Percentiles rank a stretch among this genome's conserved stretches.
Evolutionary conservation across 441 rosid genomes (phyloP).

Genomic region (Populus hybrid): DNA sequence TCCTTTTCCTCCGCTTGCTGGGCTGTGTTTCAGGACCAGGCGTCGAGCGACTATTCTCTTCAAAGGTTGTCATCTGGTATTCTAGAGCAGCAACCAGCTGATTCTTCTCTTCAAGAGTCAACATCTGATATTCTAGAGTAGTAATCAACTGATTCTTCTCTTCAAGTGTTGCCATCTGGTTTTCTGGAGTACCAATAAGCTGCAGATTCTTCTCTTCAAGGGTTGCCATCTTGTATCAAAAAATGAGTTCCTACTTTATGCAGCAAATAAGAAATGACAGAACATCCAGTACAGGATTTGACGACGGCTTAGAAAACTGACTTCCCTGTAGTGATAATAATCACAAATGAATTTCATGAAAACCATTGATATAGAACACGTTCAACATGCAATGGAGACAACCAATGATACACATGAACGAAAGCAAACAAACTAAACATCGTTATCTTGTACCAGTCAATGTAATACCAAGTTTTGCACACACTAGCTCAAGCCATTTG

Average conservation of each 20-base stretch:
- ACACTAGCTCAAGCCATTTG: not conserved
- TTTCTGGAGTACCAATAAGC: no score
- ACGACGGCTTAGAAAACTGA: no score
- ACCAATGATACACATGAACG: no score
- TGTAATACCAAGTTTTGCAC: not conserved
- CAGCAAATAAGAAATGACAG: conserved; percentile 7
- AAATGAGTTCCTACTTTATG: conserved; percentile 18
- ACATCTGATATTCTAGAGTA: no score
- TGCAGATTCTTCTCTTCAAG: conserved; percentile 19
- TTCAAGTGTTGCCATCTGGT: not conserved
- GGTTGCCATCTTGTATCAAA: conserved; percentile 28
- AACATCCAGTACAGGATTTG: not conserved
- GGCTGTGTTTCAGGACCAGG: conserved; percentile 40
- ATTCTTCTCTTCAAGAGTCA: not conserved
- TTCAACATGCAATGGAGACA: no score
- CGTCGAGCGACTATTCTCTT: conserved; percentile 21
- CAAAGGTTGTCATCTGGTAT: conserved; percentile 24
- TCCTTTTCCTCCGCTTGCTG: conserved; percentile 68
- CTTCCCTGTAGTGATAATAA: no score
- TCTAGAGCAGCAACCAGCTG: not conserved
- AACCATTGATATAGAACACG: no score
- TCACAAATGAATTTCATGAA: no score
- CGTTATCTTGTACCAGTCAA: not conserved
- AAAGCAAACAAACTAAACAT: no score
- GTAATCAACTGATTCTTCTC: not conserved